phyloP scores from a whole-genome alignment of 495 filamentous ascomycete species.

The Talaromyces wortmannii region DNA sequence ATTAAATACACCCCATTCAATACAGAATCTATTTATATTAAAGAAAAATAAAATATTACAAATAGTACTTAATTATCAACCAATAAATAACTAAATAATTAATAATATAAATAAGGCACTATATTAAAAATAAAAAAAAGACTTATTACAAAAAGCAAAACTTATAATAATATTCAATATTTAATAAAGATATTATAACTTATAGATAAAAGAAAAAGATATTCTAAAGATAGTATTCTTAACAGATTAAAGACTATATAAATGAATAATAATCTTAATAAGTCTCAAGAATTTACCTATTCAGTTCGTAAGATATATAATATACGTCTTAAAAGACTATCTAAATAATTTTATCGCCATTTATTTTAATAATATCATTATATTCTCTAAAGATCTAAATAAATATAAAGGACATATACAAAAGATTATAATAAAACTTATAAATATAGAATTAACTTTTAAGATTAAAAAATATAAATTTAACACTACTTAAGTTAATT shows the following conservation, averaged over 20 bases:
- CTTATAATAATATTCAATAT: conserved; percentile 18
- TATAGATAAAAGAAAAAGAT: conserved; percentile 7
- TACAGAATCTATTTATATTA: conserved; percentile 15
- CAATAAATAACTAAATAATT: conserved; percentile 17
- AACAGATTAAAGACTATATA: conserved; percentile 9
- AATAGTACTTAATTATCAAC: conserved; percentile 17
- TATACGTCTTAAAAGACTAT: conserved; percentile 4
- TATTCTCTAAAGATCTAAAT: conserved; percentile 7
- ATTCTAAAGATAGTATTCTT: conserved; percentile 12
- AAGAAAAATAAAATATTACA: conserved; percentile 16
- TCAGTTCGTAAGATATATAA: conserved; percentile 11
- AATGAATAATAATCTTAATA: conserved; percentile 12
- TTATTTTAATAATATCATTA: conserved; percentile 13
- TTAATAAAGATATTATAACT: conserved; percentile 6
- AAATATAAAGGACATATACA: conserved; percentile 7
- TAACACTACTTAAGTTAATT: conserved; percentile 3
- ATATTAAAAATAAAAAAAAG: conserved; percentile 11
- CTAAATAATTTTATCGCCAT: conserved; percentile 7
- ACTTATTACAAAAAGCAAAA: conserved; percentile 12
- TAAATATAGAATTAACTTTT: conserved; percentile 1
- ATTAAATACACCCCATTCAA: conserved; percentile 5
- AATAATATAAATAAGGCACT: conserved; percentile 16
- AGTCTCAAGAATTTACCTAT: conserved; percentile 7
- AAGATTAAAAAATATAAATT: conserved; percentile 14
- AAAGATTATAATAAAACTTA: conserved; percentile 1